Conservation (phyloP, 2,329 filamentous ascomycete species). For the Fusarium duplospermum region DNA sequence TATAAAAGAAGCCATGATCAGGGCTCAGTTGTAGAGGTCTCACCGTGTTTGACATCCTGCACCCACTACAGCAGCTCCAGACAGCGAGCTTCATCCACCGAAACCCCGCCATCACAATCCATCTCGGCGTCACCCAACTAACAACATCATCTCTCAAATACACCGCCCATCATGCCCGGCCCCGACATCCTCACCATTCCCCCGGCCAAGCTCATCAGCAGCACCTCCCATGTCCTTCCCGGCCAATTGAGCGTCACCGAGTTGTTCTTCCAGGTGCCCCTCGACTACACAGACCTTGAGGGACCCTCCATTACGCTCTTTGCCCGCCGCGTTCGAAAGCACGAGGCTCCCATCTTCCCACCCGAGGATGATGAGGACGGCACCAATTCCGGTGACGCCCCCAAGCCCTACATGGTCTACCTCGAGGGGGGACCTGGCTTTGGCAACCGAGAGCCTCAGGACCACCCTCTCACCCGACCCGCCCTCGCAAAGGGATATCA, state of each 20-base stretch:
- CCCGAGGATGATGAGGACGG: conserved; percentile 45
- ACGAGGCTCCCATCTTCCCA: conserved; percentile 70
- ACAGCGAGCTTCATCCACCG: background rate
- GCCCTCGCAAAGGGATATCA: conserved; percentile 86
- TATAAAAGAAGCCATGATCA: background rate
- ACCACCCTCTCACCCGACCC: conserved; percentile 75
- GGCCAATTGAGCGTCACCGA: conserved; percentile 83
- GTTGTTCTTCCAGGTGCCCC: conserved; percentile 86
- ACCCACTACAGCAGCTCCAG: background rate
- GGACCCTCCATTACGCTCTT: conserved; percentile 78
- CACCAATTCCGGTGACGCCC: conserved; percentile 36
- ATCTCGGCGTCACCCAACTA: background rate
- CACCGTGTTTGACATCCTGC: background rate
- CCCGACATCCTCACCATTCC: conserved; percentile 44
- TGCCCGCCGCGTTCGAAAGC: conserved; percentile 76
- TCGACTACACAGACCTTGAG: conserved; percentile 76
- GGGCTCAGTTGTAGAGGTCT: background rate
- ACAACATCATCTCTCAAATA: conserved; percentile 5
- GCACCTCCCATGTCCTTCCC: conserved; percentile 56
- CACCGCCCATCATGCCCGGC: conserved; percentile 16
- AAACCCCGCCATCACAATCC: conserved; percentile 30
- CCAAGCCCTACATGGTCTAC: conserved; percentile 74
- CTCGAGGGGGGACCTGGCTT: conserved; percentile 89
- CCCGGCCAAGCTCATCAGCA: conserved; percentile 54
- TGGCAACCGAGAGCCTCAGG: conserved; percentile 79